Percentiles rank a stretch among this genome's conserved stretches.
Evolutionary conservation across 2,329 filamentous ascomycete genomes (phyloP).

Genomic region (Curvularia hawaiiensis): DNA sequence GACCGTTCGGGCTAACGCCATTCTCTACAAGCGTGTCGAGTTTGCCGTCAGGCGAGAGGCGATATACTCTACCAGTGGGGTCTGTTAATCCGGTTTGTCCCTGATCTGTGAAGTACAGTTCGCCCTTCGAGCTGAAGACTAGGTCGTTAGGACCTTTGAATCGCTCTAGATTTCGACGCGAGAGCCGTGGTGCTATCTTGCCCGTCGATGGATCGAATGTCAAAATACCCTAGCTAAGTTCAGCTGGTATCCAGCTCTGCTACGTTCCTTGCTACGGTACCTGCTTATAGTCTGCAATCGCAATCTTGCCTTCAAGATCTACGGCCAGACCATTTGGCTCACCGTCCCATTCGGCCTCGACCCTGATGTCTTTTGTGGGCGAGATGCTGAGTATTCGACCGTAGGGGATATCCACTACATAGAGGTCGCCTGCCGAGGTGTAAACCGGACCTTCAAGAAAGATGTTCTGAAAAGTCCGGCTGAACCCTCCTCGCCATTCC

Average conservation of each 20-base stretch:
- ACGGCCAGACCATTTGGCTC: constrained; percentile 51
- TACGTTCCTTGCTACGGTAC: constrained; percentile 23
- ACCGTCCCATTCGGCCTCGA: constrained; percentile 47
- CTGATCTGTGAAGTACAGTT: constrained; percentile 54
- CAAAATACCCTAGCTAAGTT: constrained; percentile 44
- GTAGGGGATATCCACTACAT: constrained; percentile 50
- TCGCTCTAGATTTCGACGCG: constrained; percentile 49
- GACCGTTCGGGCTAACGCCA: constrained; percentile 49
- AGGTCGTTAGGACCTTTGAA: constrained; percentile 54
- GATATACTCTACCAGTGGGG: constrained; percentile 49
- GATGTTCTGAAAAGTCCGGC: constrained; percentile 45
- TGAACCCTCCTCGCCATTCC: constrained; percentile 50
- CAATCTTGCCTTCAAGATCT: constrained; percentile 40
- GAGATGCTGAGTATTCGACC: constrained; percentile 48
- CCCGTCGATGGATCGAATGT: constrained; percentile 40
- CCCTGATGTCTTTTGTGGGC: constrained; percentile 32
- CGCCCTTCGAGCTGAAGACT: constrained; percentile 45
- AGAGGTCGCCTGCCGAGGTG: constrained; percentile 43
- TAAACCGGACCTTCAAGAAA: constrained; percentile 50
- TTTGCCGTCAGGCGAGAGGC: constrained; percentile 42
- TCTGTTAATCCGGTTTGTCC: constrained; percentile 53
- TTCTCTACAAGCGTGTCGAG: constrained; percentile 49
- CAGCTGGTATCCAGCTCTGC: background rate
- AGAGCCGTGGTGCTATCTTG: constrained; percentile 39
- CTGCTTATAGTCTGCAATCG: constrained; percentile 53